Evolutionary conservation across 495 filamentous ascomycete genomes (phyloP).

Genomic region (Amniculicola lignicola): DNA sequence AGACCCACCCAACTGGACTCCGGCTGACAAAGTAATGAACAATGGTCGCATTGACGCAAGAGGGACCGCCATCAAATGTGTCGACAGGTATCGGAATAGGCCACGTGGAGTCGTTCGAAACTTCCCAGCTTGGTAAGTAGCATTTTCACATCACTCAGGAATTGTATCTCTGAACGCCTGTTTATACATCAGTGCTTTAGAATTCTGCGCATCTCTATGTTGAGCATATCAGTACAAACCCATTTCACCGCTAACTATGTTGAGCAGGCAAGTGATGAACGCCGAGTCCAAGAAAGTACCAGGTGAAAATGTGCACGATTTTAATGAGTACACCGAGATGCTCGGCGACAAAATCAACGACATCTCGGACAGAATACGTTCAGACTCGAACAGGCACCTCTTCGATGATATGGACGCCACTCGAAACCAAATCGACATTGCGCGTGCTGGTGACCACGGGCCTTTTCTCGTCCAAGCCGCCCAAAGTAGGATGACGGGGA

Average conservation of each 20-base stretch:
- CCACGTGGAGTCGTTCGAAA: not conserved
- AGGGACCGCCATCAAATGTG: not conserved
- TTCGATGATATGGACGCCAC: constrained; percentile 5
- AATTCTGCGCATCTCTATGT: too few species aligned
- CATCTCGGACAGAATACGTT: not conserved
- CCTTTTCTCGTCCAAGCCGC: constrained; percentile 2
- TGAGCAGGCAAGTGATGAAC: constrained; percentile 1
- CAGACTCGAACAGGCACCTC: not conserved
- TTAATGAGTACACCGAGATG: constrained; percentile 1
- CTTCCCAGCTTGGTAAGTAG: constrained; percentile 2
- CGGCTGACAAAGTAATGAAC: too few species aligned
- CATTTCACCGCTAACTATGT: too few species aligned
- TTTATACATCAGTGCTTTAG: too few species aligned
- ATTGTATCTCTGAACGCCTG: too few species aligned
- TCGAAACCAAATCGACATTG: not conserved
- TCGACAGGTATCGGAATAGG: not conserved
- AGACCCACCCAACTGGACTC: too few species aligned
- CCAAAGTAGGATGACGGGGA: not conserved
- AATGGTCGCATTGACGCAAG: not conserved
- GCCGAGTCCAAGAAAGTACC: too few species aligned
- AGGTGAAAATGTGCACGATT: constrained; percentile 6
- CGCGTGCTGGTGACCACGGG: constrained; percentile 13
- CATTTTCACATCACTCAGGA: too few species aligned
- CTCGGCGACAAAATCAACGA: not conserved
- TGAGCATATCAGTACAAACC: too few species aligned